Conservation (phyloP, 208 protist genomes). For the Kentomonas sorsogonicus region DNA sequence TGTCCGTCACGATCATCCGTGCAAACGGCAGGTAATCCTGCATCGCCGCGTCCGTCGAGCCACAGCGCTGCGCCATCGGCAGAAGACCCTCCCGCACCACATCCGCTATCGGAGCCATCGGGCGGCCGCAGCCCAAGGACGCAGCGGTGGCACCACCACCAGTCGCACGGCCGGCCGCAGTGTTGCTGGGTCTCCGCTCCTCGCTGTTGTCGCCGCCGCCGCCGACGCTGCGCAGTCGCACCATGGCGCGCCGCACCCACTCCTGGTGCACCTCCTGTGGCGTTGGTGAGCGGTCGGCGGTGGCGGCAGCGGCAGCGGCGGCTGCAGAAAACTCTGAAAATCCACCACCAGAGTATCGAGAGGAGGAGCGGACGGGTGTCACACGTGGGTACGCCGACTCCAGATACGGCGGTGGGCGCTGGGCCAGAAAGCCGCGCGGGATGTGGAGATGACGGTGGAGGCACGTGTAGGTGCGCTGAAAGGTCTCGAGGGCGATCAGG, state of each 20-base stretch:
- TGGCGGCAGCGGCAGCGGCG: no score
- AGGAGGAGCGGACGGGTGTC: slow-evolving; percentile 21
- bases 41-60: slow-evolving; percentile 33
- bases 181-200: no score
- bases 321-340: no score
- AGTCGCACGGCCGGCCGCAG: no score
- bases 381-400: slow-evolving; percentile 55
- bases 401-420: slow-evolving; percentile 60
- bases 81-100: slow-evolving; percentile 46
- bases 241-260: slow-evolving; percentile 17
- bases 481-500: slow-evolving; percentile 39
- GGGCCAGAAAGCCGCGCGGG: slow-evolving; percentile 45
- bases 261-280: no score
- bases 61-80: slow-evolving; percentile 30
- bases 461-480: slow-evolving; percentile 35
- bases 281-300: no score
- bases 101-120: background rate
- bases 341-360: no score
- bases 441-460: slow-evolving; percentile 43
- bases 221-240: slow-evolving; percentile 14
- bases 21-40: slow-evolving; percentile 65
- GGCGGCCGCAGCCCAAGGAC: background rate
- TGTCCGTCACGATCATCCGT: slow-evolving; percentile 51
- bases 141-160: background rate
- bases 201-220: no score